These are phyloP conservation scores for Arctostaphylos glauca DNA, from an alignment of 148 eudicot species.

Conservation along the genomic window DNA sequence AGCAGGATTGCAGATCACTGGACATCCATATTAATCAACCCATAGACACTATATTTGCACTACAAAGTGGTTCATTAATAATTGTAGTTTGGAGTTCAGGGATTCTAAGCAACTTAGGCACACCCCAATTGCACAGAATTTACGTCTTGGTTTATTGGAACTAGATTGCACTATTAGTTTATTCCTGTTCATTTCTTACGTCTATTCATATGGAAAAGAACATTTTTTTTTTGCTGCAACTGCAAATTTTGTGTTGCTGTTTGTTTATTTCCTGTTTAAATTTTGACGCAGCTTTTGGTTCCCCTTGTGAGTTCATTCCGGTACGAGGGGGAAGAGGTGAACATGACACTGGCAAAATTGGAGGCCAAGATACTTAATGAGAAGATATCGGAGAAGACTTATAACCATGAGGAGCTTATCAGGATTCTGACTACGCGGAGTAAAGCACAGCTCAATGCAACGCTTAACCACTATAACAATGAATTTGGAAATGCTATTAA, in stretches of 20 bases:
- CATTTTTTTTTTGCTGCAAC: background rate
- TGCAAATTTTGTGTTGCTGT: background rate
- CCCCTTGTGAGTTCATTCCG: constrained; percentile 76
- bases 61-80: no score
- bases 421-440: constrained; percentile 79
- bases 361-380: constrained; percentile 79
- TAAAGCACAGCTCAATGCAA: constrained; percentile 86
- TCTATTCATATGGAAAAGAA: background rate
- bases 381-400: constrained; percentile 75
- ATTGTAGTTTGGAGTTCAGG: no score
- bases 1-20: background rate
- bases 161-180: background rate
- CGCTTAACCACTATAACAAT: constrained; percentile 80
- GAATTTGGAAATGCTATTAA: constrained; percentile 66
- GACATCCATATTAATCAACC: background rate
- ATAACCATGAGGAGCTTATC: constrained; percentile 69
- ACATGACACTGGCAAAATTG: constrained; percentile 67
- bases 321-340: constrained; percentile 81
- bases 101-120: no score
- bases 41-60: background rate
- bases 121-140: no score
- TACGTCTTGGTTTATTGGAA: no score
- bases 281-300: constrained; percentile 59
- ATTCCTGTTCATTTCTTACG: background rate
- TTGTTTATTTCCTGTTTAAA: background rate